These are phyloP conservation scores for Naganishia vishniacii DNA, from an alignment of 768 basidiomycete species.

Conservation along the genomic window DNA sequence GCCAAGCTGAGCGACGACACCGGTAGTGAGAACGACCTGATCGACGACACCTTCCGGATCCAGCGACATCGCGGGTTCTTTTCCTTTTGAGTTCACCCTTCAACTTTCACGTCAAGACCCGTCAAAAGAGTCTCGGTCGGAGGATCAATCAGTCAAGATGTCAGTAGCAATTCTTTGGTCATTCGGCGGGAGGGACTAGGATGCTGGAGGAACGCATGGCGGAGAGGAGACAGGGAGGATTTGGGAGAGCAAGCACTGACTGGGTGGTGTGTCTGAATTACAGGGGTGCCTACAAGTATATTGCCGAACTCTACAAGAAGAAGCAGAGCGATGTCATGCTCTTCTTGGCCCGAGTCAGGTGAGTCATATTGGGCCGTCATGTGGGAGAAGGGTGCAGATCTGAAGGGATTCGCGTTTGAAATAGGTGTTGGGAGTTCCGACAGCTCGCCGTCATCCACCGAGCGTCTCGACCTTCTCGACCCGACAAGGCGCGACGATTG, in stretches of 20 bases:
- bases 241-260: background rate
- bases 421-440: slow-evolving; percentile 99
- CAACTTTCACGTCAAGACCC: slow-evolving; percentile 19
- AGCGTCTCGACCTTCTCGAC: slow-evolving; percentile 93
- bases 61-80: background rate
- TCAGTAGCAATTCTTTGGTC: background rate
- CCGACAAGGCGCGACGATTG: slow-evolving; percentile 96
- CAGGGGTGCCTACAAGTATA: slow-evolving; percentile 59
- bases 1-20: background rate
- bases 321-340: slow-evolving; percentile 65
- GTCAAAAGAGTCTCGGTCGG: slow-evolving; percentile 18
- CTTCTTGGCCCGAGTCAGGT: slow-evolving; percentile 95
- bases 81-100: slow-evolving; percentile 19
- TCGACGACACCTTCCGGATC: background rate
- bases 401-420: too few relatives aligned
- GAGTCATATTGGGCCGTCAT: slow-evolving; percentile 42
- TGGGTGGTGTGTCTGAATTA: background rate
- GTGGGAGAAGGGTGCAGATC: too few relatives aligned
- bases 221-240: too few relatives aligned
- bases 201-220: background rate
- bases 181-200: background rate
- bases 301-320: slow-evolving; percentile 95
- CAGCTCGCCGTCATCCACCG: slow-evolving; percentile 98
- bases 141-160: slow-evolving; percentile 22
- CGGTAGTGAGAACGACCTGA: slow-evolving; percentile 16